Evolutionary conservation across 176 grass and related monocot genomes (phyloP), one percentile per base, ranked within the genome.

Genomic region (Oryza glaberrima): DNA sequence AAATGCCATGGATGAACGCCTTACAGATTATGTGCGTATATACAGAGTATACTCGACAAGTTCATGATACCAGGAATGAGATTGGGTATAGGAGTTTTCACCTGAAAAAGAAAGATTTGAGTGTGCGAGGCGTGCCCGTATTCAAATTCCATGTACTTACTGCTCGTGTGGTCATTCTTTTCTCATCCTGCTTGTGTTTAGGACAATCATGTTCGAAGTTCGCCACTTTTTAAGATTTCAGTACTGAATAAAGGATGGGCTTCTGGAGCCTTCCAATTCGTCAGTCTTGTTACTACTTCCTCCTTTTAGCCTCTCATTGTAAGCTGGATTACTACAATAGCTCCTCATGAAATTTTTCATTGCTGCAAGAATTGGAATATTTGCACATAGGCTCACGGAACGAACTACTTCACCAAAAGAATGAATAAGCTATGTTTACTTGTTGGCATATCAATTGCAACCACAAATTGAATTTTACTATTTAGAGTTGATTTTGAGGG

Each of bases 1-100:
- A 85, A 32, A 17, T 96, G 91, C 41, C 60, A 69, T 38, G 17
- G 54, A 20, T 84, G 67, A 65, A 41, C 30, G 28, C 14, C 1
- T 25, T 11, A 4, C 9, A 13, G 8, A 47, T 32, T 61, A 16
- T 3, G 52, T 56, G 52, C 19, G 20, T 20, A 56, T 19, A 32
- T 32, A 32, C 2, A 32, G 30, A 58, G 4, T 58, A 20, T 26
- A 8, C 48, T 26, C 47, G 65, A 70, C 26, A 20, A 4, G 36
- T 69, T 58, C 36, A 5, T 45, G 9, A 5, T 64, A 20, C 19
- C 54, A 58, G 17, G 54, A 9, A 8, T n/a, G 17, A n/a, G 17
- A 58, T 8, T 8, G 51, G 54, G 19, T 58, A 58, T 58, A n/a
- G 54, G 54, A n/a, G 19, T 58, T 58, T 58, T 58, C 54, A 58